Base-by-base conservation (phyloP, 768 basidiomycete species). In the Boletus pseudo-olivaceus region DNA sequence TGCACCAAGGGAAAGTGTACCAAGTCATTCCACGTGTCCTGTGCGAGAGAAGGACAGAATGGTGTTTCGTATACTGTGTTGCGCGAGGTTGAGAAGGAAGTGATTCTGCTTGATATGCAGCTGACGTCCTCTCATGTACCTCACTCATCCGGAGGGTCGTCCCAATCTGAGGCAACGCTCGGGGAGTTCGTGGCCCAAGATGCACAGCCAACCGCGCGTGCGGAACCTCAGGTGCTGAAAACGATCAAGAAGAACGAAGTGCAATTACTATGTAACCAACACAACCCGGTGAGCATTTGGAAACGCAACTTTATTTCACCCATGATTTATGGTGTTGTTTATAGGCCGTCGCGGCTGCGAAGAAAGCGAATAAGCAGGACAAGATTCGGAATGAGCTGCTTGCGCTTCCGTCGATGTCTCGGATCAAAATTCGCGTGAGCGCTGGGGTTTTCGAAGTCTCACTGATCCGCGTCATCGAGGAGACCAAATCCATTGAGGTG, bases 1-100 rank as follows among this genome's bases (percentile, higher is more conserved):
- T 98, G 95, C 67, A 90, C 91, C 15, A 92, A 90, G 70, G 94
- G 93, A 42, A 96, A 94, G 73, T 98, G 95, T 62, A 79, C 90
- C 11, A 90, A 89, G 66, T 90, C 95, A 0, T 97, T 93, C 73
- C 96, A 98, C 65, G 88, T 97, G 29, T 87, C 85, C 4, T 99
- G 97, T 68, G 96, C 97, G 0, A 74, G 78, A 39, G 78, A 82
- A 19, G 71, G 69, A 11, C 72, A 73, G 3, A 67, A 73, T 5
- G 82, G 80, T 10, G 78, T 90, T 40, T 73, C 82, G 23, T 92
- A 85, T 62, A 71, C 69, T 1, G 76, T 88, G 33, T 44, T 85
- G n/a, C 74, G 78, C 46, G 87, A 88, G 61, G 81, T 90, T 0
- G 87, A 90, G 72, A 91, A 91, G 72, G 88, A 92, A 59, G 88